Conservation (phyloP, 768 basidiomycete species). For the Tephrocybe sp. region DNA sequence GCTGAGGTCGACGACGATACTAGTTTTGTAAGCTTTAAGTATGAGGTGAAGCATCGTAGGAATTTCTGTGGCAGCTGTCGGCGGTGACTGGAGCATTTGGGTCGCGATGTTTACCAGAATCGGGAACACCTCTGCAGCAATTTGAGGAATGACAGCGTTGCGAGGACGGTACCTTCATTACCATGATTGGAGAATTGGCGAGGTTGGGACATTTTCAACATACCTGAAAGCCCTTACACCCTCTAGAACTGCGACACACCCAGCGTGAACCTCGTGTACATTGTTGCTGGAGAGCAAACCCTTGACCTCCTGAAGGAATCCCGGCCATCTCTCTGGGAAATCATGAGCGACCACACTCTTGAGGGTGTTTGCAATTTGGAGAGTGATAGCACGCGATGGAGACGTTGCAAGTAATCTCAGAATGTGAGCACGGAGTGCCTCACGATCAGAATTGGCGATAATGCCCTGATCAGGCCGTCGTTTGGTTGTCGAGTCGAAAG, state of each 20-base stretch:
- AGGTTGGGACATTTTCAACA: conserved; percentile 18
- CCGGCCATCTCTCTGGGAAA: conserved; percentile 77
- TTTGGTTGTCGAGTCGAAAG: conserved; percentile 35
- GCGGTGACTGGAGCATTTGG: conserved; percentile 63
- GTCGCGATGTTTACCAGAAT: conserved; percentile 72
- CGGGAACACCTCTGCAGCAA: conserved; percentile 69
- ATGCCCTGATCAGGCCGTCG: conserved; percentile 59
- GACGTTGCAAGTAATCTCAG: conserved; percentile 69
- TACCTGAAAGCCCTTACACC: conserved; percentile 75
- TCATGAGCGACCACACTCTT: conserved; percentile 74
- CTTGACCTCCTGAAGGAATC: conserved; percentile 65
- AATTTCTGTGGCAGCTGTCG: conserved; percentile 64
- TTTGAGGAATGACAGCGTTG: conserved; percentile 51
- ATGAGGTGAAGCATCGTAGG: conserved; percentile 84
- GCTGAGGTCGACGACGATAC: conserved; percentile 72
- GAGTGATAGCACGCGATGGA: conserved; percentile 62
- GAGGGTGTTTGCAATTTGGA: conserved; percentile 73
- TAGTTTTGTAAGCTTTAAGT: conserved; percentile 82
- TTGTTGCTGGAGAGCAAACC: conserved; percentile 58
- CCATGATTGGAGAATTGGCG: not conserved
- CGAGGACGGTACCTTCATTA: conserved; percentile 63
- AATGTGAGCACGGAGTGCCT: conserved; percentile 65
- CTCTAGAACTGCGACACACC: conserved; percentile 76
- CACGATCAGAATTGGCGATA: conserved; percentile 67
- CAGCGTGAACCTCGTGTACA: conserved; percentile 75